A percentile compares a stretch with the other conserved stretches of the same genome.
Evolutionary conservation across 2,329 filamentous ascomycete genomes (phyloP).

Genomic region (Penicillium sclerotigenum): DNA sequence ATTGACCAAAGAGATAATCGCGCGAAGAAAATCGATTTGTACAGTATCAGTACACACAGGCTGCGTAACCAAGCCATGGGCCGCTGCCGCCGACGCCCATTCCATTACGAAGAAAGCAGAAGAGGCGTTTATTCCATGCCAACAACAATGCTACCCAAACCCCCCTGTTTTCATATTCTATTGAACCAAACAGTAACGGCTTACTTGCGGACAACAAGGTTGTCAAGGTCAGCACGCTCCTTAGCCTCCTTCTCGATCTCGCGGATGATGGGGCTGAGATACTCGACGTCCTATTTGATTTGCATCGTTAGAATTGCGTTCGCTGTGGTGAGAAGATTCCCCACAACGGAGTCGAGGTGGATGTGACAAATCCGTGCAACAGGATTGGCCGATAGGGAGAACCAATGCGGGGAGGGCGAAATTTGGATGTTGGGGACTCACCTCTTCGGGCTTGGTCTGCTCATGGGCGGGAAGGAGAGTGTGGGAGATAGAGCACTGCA

Average conservation of each 20-base stretch:
- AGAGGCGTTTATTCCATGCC: conserved; percentile 20
- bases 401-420: conserved; percentile 27
- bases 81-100: conserved; percentile 24
- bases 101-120: conserved; percentile 25
- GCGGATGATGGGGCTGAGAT: conserved; percentile 65
- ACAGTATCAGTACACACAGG: conserved; percentile 40
- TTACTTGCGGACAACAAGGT: conserved; percentile 57
- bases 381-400: conserved; percentile 33
- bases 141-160: conserved; percentile 16
- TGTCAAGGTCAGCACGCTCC: conserved; percentile 67
- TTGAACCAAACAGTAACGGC: conserved; percentile 16
- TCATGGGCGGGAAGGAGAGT: conserved; percentile 62
- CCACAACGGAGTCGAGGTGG: background rate
- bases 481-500: conserved; percentile 63
- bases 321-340: background rate
- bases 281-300: conserved; percentile 57
- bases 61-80: conserved; percentile 27
- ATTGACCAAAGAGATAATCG: conserved; percentile 1
- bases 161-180: conserved; percentile 25
- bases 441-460: conserved; percentile 66
- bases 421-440: conserved; percentile 39
- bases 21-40: conserved; percentile 40
- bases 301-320: conserved; percentile 22
- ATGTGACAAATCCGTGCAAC: conserved; percentile 38
- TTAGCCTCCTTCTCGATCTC: conserved; percentile 65